phyloP scores from a whole-genome alignment of 768 basidiomycete species.

The Macrolepiota fuliginosa region DNA sequence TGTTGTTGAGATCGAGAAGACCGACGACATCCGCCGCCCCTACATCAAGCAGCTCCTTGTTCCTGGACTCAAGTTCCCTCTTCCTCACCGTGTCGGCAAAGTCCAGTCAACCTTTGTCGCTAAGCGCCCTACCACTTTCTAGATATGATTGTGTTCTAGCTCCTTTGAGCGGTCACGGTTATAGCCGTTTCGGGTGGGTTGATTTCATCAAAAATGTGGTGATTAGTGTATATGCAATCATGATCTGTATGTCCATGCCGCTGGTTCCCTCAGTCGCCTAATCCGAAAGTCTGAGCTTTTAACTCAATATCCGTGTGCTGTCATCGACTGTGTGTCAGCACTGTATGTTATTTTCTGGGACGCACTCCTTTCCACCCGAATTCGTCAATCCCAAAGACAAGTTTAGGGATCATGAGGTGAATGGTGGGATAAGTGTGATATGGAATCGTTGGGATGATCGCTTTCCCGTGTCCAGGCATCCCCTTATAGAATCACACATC shows the following conservation, averaged over 20 bases:
- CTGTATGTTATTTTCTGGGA: too few species aligned
- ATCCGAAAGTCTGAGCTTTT: neutral
- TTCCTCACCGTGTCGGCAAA: constrained; percentile 86
- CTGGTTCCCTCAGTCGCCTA: neutral
- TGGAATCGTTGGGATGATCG: too few species aligned
- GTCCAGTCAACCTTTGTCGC: constrained; percentile 79
- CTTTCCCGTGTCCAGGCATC: too few species aligned
- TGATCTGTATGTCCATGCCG: neutral
- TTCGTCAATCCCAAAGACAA: too few species aligned
- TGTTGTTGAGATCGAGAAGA: constrained; percentile 93
- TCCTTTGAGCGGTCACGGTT: too few species aligned
- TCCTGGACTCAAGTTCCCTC: constrained; percentile 94
- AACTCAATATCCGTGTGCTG: too few species aligned
- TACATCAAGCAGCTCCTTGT: constrained; percentile 96
- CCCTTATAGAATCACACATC: too few species aligned
- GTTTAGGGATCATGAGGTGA: too few species aligned
- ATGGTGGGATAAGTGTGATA: too few species aligned
- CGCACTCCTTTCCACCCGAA: too few species aligned
- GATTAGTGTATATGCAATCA: constrained; percentile 7
- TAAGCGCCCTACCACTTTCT: constrained; percentile 73
- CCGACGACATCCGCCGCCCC: constrained; percentile 88
- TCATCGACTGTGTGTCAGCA: too few species aligned
- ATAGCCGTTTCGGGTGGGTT: neutral
- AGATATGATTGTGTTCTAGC: constrained; percentile 17
- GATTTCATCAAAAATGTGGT: constrained; percentile 1